Evolutionary conservation across 139 green algal genomes (phyloP).

Genomic region (Chlamydomonas schloesseri): DNA sequence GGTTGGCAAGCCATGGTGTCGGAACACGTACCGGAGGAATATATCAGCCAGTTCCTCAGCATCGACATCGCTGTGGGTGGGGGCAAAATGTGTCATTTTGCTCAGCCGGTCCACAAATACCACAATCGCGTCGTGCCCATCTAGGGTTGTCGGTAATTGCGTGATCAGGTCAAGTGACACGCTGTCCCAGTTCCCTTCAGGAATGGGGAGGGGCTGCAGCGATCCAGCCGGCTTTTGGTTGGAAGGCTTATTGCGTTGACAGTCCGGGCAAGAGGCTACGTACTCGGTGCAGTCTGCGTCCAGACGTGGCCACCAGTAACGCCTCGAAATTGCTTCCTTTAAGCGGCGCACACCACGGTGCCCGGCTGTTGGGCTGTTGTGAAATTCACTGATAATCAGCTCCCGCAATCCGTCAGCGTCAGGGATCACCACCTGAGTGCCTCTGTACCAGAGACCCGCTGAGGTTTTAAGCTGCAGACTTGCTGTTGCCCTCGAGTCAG

Average conservation of each 20-base stretch:
- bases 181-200: neutral
- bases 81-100: constrained; percentile 57
- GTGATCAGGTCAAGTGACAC: neutral
- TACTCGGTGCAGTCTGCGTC: neutral
- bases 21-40: constrained; percentile 48
- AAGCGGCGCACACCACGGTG: neutral
- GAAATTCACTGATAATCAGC: neutral
- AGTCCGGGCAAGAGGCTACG: constrained; percentile 42
- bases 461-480: neutral
- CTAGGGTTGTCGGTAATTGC: neutral
- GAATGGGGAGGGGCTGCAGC: neutral
- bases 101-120: neutral
- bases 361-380: neutral
- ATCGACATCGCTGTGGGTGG: neutral
- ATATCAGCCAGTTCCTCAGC: constrained; percentile 40
- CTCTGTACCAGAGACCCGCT: neutral
- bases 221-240: too few relatives aligned
- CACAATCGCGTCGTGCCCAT: neutral
- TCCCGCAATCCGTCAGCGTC: neutral
- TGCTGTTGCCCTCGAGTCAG: neutral
- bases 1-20: constrained; percentile 40
- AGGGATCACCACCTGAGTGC: neutral
- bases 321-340: neutral
- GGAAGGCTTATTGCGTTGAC: constrained; percentile 51
- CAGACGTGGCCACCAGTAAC: constrained; percentile 49